Percentiles rank a stretch among this genome's conserved stretches.
Conservation (phyloP, 1,284 basidiomycete species). For the Pseudozyma hubeiensis region DNA sequence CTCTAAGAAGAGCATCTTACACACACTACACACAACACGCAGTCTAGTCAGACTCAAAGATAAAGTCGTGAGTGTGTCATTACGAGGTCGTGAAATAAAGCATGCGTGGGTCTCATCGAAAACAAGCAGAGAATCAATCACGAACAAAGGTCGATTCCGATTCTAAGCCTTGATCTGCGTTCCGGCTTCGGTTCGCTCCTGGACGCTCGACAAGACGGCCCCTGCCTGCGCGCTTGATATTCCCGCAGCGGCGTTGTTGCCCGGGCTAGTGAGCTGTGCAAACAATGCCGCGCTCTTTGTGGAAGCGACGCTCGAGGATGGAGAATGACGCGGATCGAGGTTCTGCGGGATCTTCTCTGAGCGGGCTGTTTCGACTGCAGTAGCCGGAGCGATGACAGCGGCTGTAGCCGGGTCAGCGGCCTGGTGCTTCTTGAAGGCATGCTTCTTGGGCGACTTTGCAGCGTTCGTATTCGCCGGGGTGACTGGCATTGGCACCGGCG, state of each 20-base stretch:
- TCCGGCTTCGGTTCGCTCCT: constrained; percentile 31
- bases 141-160: neutral
- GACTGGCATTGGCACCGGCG: neutral
- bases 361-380: constrained; percentile 28
- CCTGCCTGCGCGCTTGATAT: constrained; percentile 1
- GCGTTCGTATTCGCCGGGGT: neutral
- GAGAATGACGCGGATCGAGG: constrained; percentile 29
- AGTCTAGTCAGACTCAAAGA: no score
- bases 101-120: no score
- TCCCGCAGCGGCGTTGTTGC: neutral
- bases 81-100: neutral
- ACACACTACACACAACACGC: no score
- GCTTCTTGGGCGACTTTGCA: constrained; percentile 10
- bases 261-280: constrained; percentile 3
- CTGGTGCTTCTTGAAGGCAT: constrained; percentile 29
- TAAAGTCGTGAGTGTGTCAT: neutral
- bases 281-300: constrained; percentile 15
- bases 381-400: constrained; percentile 8
- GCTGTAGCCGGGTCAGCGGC: neutral
- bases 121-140: no score
- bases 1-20: no score
- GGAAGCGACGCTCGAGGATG: constrained; percentile 23
- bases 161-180: constrained; percentile 32
- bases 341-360: constrained; percentile 30
- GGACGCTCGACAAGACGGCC: constrained; percentile 21